Evolutionary conservation across 257 asterid genomes (phyloP).

Genomic region (Solanum megistacrolobum): DNA sequence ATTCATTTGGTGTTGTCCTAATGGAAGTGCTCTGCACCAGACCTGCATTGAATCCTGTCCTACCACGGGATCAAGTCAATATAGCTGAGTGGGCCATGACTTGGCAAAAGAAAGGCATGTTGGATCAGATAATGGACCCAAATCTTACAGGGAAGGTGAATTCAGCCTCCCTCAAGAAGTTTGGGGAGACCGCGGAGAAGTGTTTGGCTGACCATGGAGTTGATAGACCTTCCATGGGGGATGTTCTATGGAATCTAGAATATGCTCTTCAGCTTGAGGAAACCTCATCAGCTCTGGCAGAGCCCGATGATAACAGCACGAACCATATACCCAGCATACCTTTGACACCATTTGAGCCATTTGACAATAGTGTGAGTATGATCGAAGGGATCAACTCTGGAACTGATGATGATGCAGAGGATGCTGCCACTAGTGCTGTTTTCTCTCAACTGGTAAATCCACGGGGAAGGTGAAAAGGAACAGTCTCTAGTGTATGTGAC

Average conservation of each 20-base stretch:
- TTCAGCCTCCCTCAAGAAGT: conserved; percentile 54
- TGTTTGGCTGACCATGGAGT: conserved; percentile 67
- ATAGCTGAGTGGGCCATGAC: conserved; percentile 83
- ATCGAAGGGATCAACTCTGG: conserved; percentile 44
- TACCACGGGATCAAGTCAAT: conserved; percentile 72
- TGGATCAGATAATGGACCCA: conserved; percentile 59
- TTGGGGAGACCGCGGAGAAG: conserved; percentile 74
- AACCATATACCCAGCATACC: conserved; percentile 52
- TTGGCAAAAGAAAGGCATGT: conserved; percentile 78
- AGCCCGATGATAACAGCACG: conserved; percentile 59
- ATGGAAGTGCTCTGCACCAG: conserved; percentile 73
- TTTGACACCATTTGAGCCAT: conserved; percentile 34
- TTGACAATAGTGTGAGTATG: conserved; percentile 58
- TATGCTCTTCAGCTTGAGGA: conserved; percentile 81
- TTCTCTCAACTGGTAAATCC: conserved; percentile 79
- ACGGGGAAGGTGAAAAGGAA: conserved; percentile 47
- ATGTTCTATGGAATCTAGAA: conserved; percentile 70
- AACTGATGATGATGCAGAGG: conserved; percentile 58
- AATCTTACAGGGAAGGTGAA: conserved; percentile 58
- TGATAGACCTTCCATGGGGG: conserved; percentile 80
- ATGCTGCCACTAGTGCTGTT: conserved; percentile 62
- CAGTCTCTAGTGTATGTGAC: background rate
- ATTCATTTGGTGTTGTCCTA: conserved; percentile 71
- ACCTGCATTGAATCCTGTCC: conserved; percentile 71
- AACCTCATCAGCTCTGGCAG: conserved; percentile 51